phyloP scores from a whole-genome alignment of 805 yeast genomes.

The Komagataella pastoris region DNA sequence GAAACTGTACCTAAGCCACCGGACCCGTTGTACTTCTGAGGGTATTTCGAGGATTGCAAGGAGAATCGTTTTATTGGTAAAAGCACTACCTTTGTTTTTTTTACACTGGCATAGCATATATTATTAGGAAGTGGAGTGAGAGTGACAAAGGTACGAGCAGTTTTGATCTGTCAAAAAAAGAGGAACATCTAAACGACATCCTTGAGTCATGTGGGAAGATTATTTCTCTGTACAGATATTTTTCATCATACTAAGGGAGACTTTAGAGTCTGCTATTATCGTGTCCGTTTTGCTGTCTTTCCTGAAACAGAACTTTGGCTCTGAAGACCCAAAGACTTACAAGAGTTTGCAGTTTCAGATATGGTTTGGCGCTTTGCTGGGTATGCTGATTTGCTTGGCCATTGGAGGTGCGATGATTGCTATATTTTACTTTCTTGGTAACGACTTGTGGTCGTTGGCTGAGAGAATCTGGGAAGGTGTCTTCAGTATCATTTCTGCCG shows the following conservation, averaged over 20 bases:
- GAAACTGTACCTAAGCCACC: background rate
- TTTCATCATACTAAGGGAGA: slow-evolving; percentile 61
- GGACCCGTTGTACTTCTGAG: background rate
- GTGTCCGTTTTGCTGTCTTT: slow-evolving; percentile 63
- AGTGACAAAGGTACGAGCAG: background rate
- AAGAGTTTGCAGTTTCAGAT: slow-evolving; percentile 49
- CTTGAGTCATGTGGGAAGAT: slow-evolving; percentile 22
- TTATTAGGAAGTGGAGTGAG: no score
- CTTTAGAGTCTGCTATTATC: slow-evolving; percentile 65
- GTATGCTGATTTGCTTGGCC: slow-evolving; percentile 53
- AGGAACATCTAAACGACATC: background rate
- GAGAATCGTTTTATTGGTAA: background rate
- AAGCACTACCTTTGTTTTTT: background rate
- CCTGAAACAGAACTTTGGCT: slow-evolving; percentile 42
- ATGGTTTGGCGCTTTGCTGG: slow-evolving; percentile 69
- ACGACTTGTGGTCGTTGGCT: slow-evolving; percentile 76
- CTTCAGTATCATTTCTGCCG: slow-evolving; percentile 63
- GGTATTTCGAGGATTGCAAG: background rate
- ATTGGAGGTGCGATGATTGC: slow-evolving; percentile 63
- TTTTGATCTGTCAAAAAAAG: background rate
- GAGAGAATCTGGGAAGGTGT: slow-evolving; percentile 87
- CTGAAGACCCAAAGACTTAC: slow-evolving; percentile 22
- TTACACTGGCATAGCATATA: no score
- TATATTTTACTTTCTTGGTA: slow-evolving; percentile 64
- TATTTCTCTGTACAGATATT: slow-evolving; percentile 62